These are phyloP conservation scores for Saccharomyces hybrid DNA, from an alignment of 1,139 yeast genomes.

Conservation along the genomic window DNA sequence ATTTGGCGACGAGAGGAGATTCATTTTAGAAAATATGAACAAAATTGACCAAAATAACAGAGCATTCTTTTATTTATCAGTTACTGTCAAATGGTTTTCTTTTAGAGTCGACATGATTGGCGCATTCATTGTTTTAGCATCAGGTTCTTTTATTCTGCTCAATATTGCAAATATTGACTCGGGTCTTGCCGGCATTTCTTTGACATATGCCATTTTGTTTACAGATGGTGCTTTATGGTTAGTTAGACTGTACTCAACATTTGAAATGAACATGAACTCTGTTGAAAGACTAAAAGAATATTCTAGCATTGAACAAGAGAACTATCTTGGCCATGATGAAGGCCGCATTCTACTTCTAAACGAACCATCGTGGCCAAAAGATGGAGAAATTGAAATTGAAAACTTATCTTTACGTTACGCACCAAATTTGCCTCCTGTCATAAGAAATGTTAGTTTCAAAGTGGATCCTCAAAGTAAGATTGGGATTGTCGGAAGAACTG, in stretches of 20 bases:
- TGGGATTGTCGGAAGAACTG: constrained; percentile 75
- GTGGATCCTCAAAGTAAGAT: constrained; percentile 52
- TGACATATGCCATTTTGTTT: constrained; percentile 50
- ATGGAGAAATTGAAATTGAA: constrained; percentile 46
- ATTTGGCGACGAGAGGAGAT: constrained; percentile 42
- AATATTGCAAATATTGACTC: constrained; percentile 55
- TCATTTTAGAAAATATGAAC: constrained; percentile 39
- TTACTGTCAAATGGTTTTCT: constrained; percentile 68
- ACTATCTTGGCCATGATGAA: constrained; percentile 36
- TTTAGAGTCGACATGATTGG: constrained; percentile 50
- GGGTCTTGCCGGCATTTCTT: constrained; percentile 62
- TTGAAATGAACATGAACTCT: constrained; percentile 73
- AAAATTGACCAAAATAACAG: constrained; percentile 55
- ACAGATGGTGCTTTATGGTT: constrained; percentile 43
- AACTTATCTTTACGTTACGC: constrained; percentile 57
- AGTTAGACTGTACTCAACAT: constrained; percentile 46
- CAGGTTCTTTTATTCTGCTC: constrained; percentile 44
- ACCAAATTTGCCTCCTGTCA: constrained; percentile 57
- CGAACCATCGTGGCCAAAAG: constrained; percentile 42
- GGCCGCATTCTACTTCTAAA: constrained; percentile 41
- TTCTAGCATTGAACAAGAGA: constrained; percentile 57
- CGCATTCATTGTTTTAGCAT: constrained; percentile 33
- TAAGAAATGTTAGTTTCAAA: constrained; percentile 38
- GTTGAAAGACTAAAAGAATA: constrained; percentile 69
- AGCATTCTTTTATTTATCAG: constrained; percentile 54